Base-by-base conservation (phyloP, 495 filamentous ascomycete species). In the Aspergillus cavernicola region DNA sequence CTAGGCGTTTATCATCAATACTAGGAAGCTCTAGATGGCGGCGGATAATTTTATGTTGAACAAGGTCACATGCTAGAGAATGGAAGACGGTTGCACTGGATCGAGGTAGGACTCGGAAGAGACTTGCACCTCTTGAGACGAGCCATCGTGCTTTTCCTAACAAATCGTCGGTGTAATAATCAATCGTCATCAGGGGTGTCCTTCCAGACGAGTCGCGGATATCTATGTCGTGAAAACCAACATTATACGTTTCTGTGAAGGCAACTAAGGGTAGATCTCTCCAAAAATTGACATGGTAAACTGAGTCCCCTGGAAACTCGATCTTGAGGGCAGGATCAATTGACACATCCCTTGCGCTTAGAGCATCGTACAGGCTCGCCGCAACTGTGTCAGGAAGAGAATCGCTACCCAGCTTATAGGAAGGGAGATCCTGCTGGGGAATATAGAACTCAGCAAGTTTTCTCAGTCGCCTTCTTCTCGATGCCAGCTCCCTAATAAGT, bases 171-270 rank as follows among this genome's bases (percentile, higher is more conserved):
- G 10, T 12, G 13, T 37, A n/a, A 1, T 4, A 9, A 6, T 2
- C 29, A 12, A 13, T 4, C 1, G 15, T 26, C 46, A 50, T 50
- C 20, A 50, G 20, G 9, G 46, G 33, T 13, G 33, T 38, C 6
- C 32, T 37, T n/a, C 46, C 32, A 4, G 20, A 38, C 2, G 12
- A 18, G 16, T 50, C 46, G 6, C 13, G 19, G 10, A 32, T n/a
- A 9, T 38, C 46, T 13, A 50, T n/a, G 6, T 50, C 46, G n/a
- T 10, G 19, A 13, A 50, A 50, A n/a, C 46, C 20, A 50, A 16
- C 32, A 7, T 19, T 16, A 19, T 38, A 50, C 22, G 39, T 24
- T 4, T n/a, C 22, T 11, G 38, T 35, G 12, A 15, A 35, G 4
- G 32, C 9, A 0, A 9, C 43, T 18, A 24, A 16, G 13, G 1